These are phyloP conservation scores for Candida gigantensis DNA, from an alignment of 1,139 yeast species.

Conservation along the genomic window DNA sequence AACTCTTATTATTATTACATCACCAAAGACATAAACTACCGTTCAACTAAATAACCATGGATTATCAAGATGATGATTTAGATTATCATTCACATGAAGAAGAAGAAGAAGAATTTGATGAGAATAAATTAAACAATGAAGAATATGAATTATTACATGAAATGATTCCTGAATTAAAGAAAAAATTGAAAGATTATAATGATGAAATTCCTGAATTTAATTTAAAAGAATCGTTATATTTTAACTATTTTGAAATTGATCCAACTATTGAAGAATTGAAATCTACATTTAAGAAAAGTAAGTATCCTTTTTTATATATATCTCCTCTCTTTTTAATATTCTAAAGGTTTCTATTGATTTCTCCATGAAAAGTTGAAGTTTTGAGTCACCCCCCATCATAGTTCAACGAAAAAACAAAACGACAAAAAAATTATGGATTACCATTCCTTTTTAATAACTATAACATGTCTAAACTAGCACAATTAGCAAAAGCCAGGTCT, in stretches of 20 bases:
- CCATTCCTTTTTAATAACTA: not conserved
- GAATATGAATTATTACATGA: constrained; percentile 46
- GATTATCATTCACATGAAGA: constrained; percentile 17
- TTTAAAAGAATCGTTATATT: constrained; percentile 61
- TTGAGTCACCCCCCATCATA: too few relatives aligned
- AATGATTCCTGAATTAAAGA: constrained; percentile 42
- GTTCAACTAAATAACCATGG: constrained; percentile 11
- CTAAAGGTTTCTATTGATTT: constrained; percentile 4
- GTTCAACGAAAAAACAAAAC: too few relatives aligned
- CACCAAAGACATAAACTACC: not conserved
- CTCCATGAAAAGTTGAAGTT: constrained; percentile 2
- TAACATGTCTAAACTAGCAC: constrained; percentile 22
- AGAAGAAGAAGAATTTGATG: constrained; percentile 22
- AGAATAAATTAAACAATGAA: constrained; percentile 24
- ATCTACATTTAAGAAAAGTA: constrained; percentile 46
- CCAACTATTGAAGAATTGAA: constrained; percentile 56
- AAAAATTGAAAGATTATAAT: constrained; percentile 36
- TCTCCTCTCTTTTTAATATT: too few relatives aligned
- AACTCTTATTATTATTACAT: not conserved
- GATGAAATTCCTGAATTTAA: constrained; percentile 52
- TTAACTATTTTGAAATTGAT: constrained; percentile 57
- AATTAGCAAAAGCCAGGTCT: constrained; percentile 22
- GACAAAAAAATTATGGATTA: too few relatives aligned
- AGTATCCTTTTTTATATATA: too few relatives aligned
- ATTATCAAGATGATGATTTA: constrained; percentile 18